Conservation (phyloP, 2,329 filamentous ascomycete species). For the Hyphodiscus sp. region DNA sequence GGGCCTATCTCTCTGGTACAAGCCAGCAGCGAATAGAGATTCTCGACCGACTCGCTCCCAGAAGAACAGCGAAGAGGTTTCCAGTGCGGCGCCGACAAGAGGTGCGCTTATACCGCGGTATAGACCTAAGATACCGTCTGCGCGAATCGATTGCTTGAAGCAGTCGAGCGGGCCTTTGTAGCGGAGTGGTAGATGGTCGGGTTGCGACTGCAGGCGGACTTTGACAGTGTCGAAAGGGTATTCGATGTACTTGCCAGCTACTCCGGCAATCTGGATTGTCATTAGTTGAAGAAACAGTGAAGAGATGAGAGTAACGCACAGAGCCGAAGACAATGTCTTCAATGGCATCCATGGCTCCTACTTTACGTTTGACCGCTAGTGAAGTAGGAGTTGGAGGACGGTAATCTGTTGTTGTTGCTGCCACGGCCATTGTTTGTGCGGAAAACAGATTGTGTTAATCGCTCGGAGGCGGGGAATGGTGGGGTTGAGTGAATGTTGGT, state of each 20-base stretch:
- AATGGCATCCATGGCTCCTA: conserved; percentile 49
- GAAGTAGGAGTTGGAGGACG: not conserved
- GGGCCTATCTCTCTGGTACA: conserved; percentile 45
- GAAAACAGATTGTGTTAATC: too few relatives aligned
- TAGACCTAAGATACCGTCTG: conserved; percentile 67
- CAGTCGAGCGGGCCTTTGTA: conserved; percentile 89
- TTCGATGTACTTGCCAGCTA: conserved; percentile 92
- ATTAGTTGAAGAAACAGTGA: conserved; percentile 5
- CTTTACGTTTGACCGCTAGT: conserved; percentile 15
- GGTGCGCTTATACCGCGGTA: conserved; percentile 93
- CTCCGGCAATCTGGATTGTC: conserved; percentile 60
- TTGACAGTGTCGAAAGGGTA: conserved; percentile 99
- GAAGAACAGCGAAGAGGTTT: conserved; percentile 89
- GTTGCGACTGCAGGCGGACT: conserved; percentile 93
- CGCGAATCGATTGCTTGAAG: conserved; percentile 76
- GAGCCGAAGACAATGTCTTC: conserved; percentile 90
- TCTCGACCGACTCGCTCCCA: conserved; percentile 74
- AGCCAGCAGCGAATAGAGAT: conserved; percentile 48
- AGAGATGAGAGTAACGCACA: conserved; percentile 38
- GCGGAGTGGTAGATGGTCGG: conserved; percentile 70
- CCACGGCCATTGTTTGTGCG: conserved; percentile 20
- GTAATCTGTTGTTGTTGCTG: conserved; percentile 19
- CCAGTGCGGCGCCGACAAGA: conserved; percentile 81
- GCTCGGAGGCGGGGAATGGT: conserved; percentile 3
- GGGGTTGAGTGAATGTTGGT: conserved; percentile 1